phyloP scores from a whole-genome alignment of 495 filamentous ascomycete species.

The Penicillium verhagenii region DNA sequence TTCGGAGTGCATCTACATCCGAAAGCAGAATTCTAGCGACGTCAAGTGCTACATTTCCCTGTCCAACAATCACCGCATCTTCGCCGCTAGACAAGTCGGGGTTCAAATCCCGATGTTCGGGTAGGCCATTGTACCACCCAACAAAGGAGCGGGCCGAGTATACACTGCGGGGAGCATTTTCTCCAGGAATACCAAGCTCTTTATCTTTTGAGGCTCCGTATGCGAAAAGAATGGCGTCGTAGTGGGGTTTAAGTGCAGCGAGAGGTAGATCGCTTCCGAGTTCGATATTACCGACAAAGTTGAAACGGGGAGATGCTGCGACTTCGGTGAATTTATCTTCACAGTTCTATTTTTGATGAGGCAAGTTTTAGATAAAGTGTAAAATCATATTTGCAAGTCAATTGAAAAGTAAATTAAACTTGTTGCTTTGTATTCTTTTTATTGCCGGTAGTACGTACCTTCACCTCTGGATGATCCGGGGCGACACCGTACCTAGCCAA shows the following conservation, averaged over 20 bases:
- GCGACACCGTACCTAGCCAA: slow-evolving; percentile 92
- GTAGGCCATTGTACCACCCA: slow-evolving; percentile 97
- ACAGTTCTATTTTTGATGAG: slow-evolving; percentile 65
- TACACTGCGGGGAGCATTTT: slow-evolving; percentile 66
- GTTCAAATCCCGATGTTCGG: slow-evolving; percentile 72
- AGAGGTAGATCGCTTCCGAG: slow-evolving; percentile 75
- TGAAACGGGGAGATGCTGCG: slow-evolving; percentile 75
- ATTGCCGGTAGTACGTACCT: slow-evolving; percentile 57
- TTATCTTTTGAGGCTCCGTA: slow-evolving; percentile 88
- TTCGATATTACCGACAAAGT: slow-evolving; percentile 86
- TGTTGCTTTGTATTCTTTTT: background rate
- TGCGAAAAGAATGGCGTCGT: slow-evolving; percentile 88
- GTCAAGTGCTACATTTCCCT: slow-evolving; percentile 95
- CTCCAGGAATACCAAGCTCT: slow-evolving; percentile 76
- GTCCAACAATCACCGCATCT: slow-evolving; percentile 84
- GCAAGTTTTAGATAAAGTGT: background rate
- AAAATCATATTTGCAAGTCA: background rate
- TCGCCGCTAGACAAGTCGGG: slow-evolving; percentile 78
- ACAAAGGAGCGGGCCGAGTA: slow-evolving; percentile 93
- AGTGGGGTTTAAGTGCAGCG: slow-evolving; percentile 68
- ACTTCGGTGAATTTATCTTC: slow-evolving; percentile 90
- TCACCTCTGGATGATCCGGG: slow-evolving; percentile 96
- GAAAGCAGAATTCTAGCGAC: slow-evolving; percentile 85
- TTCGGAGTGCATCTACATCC: slow-evolving; percentile 65
- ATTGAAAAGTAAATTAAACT: background rate